phyloP scores from a whole-genome alignment of 768 basidiomycete genomes.

The Leccinum broughii region DNA sequence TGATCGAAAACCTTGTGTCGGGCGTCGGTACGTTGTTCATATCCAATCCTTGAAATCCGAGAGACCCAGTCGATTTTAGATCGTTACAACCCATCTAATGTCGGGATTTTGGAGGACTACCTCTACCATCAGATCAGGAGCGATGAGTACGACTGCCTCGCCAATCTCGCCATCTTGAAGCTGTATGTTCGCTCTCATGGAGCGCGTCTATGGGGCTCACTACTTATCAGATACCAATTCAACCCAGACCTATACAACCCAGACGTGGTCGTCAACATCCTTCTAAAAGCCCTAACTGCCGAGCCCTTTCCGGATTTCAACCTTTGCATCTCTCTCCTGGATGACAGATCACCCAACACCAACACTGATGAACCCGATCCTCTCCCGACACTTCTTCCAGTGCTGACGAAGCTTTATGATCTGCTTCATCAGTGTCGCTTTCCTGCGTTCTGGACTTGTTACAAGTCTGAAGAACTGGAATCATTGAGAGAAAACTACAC shows the following conservation, averaged over 20 bases:
- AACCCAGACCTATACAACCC: conserved; percentile 92
- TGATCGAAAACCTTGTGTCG: conserved; percentile 89
- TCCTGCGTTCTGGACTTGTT: conserved; percentile 80
- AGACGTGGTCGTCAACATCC: conserved; percentile 91
- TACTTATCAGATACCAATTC: conserved; percentile 79
- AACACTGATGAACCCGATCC: conserved; percentile 82
- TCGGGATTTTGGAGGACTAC: conserved; percentile 93
- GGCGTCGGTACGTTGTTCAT: conserved; percentile 68
- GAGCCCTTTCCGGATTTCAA: conserved; percentile 91
- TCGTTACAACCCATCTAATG: conserved; percentile 96
- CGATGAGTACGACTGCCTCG: conserved; percentile 91
- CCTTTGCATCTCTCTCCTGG: conserved; percentile 89
- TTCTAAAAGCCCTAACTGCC: conserved; percentile 86
- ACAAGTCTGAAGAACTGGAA: conserved; percentile 69
- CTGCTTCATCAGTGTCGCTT: conserved; percentile 84
- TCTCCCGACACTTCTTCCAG: conserved; percentile 65
- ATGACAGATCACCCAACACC: conserved; percentile 59
- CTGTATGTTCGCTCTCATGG: conserved; percentile 49
- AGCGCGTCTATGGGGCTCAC: background rate
- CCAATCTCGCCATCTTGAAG: conserved; percentile 93
- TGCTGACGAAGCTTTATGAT: conserved; percentile 64
- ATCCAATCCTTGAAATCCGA: background rate
- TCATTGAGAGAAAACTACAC: conserved; percentile 84
- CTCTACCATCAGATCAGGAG: conserved; percentile 91
- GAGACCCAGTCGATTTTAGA: conserved; percentile 48